Percentiles rank a stretch among this genome's conserved stretches.
Conservation (phyloP, 2,329 filamentous ascomycete genomes). For the Chaetomiaceae sp. region DNA sequence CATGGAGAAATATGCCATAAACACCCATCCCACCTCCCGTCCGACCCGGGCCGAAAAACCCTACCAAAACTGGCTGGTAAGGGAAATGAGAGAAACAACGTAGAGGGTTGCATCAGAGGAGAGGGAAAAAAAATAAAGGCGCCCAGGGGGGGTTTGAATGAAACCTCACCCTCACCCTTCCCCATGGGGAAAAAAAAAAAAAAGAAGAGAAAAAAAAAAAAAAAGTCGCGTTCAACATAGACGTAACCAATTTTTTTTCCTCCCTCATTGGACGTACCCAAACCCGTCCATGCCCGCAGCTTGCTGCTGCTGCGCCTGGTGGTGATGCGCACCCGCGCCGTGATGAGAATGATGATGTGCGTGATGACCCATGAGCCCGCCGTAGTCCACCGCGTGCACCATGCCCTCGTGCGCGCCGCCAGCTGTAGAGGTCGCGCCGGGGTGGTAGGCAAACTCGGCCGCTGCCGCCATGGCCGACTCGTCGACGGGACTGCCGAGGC, state of each 20-base stretch:
- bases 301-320: constrained; percentile 1
- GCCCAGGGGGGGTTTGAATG: no score
- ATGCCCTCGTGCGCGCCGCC: constrained; percentile 32
- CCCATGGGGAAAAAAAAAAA: background rate
- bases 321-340: no score
- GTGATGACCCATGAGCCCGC: constrained; percentile 34
- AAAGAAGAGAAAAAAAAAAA: background rate
- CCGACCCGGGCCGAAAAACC: constrained; percentile 7
- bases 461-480: constrained; percentile 13
- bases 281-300: constrained; percentile 41
- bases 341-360: constrained; percentile 8
- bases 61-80: background rate
- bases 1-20: background rate
- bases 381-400: constrained; percentile 14
- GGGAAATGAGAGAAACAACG: no score
- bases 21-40: background rate
- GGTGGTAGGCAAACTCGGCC: constrained; percentile 20
- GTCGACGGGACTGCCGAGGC: constrained; percentile 14
- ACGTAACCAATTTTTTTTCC: no score
- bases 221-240: background rate
- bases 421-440: constrained; percentile 10
- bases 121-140: no score
- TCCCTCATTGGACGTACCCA: constrained; percentile 36
- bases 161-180: no score
- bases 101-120: no score